Evolutionary conservation across 768 basidiomycete species (phyloP).

Genomic region (Clitopilus passeckerianus): DNA sequence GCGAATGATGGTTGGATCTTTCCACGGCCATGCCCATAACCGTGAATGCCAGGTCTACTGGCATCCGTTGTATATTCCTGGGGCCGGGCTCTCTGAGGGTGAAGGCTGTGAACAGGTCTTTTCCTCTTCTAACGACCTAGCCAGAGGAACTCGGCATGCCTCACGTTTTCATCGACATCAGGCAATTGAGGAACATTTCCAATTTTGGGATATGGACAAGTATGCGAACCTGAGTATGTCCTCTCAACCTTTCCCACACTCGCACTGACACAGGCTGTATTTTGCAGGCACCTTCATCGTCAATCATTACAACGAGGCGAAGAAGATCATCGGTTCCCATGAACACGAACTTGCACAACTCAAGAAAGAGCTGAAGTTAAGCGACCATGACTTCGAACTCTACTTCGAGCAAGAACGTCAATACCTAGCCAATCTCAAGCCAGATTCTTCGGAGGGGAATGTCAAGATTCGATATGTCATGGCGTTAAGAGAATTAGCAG

Average conservation of each 20-base stretch:
- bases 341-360: not conserved
- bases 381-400: not conserved
- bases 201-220: constrained; percentile 10
- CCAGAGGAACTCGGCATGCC: constrained; percentile 9
- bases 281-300: not conserved
- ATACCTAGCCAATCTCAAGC: constrained; percentile 2
- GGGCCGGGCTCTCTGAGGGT: constrained; percentile 12
- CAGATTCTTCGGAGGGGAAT: not conserved
- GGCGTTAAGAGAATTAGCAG: constrained; percentile 1
- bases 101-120: constrained; percentile 17
- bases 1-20: constrained; percentile 9
- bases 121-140: constrained; percentile 15
- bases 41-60: constrained; percentile 12
- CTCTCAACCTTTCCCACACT: no score
- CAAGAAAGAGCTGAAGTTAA: not conserved
- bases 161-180: constrained; percentile 15
- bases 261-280: no score
- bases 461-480: constrained; percentile 3
- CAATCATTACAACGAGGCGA: constrained; percentile 6
- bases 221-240: constrained; percentile 15
- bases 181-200: constrained; percentile 10
- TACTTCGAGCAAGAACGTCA: not conserved
- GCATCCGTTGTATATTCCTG: constrained; percentile 13
- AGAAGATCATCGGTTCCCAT: not conserved
- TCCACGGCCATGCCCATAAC: constrained; percentile 17